Evolutionary conservation across 805 yeast genomes (phyloP).

Genomic region (Candida maltosa): DNA sequence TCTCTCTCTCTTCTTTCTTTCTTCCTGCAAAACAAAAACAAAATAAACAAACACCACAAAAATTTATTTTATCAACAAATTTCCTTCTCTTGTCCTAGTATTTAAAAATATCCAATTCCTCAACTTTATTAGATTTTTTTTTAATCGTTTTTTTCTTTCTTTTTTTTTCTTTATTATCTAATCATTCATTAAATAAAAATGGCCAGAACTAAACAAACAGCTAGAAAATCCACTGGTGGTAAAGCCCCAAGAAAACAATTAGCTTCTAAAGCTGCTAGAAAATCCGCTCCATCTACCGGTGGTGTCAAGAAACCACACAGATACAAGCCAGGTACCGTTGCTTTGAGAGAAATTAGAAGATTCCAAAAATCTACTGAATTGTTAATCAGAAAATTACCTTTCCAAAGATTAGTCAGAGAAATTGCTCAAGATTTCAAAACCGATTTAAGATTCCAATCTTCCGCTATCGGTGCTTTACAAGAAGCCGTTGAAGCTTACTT

Average conservation of each 20-base stretch:
- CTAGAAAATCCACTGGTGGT: conserved; percentile 51
- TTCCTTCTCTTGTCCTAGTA: conserved; percentile 1
- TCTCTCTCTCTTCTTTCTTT: neutral
- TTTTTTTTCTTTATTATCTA: conserved; percentile 3
- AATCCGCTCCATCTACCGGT: conserved; percentile 48
- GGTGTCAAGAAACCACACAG: conserved; percentile 53
- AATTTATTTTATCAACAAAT: too few relatives aligned
- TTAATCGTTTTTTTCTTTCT: too few relatives aligned
- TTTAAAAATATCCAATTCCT: neutral
- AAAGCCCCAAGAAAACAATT: conserved; percentile 51
- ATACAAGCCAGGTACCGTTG: conserved; percentile 53
- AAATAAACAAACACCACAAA: too few relatives aligned
- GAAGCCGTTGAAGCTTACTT: conserved; percentile 50
- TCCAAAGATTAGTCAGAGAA: conserved; percentile 50
- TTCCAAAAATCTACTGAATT: conserved; percentile 48
- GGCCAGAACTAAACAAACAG: conserved; percentile 52
- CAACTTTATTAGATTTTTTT: neutral
- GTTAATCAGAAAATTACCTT: conserved; percentile 48
- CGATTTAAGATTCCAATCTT: conserved; percentile 48
- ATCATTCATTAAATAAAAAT: conserved; percentile 18
- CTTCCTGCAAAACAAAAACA: too few relatives aligned
- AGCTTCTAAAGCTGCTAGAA: conserved; percentile 51
- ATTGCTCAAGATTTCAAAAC: conserved; percentile 49
- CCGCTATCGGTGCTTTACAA: conserved; percentile 49
- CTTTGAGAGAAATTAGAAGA: conserved; percentile 51